phyloP scores from a whole-genome alignment of 2,329 filamentous ascomycete genomes.

The Niveomyces coronatus region DNA sequence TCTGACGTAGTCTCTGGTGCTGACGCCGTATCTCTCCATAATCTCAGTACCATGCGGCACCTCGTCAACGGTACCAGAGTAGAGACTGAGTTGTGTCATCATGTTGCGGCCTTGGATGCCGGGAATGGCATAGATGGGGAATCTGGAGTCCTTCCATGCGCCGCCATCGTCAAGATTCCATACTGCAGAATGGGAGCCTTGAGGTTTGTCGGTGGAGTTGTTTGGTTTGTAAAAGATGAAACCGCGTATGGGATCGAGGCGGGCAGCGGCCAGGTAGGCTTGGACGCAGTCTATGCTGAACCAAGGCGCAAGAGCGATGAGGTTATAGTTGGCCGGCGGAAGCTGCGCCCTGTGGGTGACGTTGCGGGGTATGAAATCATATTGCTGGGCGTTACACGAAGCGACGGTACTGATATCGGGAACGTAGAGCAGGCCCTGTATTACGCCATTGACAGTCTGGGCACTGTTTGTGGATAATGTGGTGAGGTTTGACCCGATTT shows the following conservation, averaged over 20 bases:
- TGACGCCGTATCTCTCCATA: slow-evolving; percentile 40
- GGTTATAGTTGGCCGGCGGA: slow-evolving; percentile 55
- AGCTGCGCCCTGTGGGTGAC: slow-evolving; percentile 65
- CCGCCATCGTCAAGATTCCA: slow-evolving; percentile 65
- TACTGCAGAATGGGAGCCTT: slow-evolving; percentile 47
- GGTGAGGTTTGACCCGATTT: slow-evolving; percentile 50
- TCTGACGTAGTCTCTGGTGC: slow-evolving; percentile 48
- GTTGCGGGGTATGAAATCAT: slow-evolving; percentile 60
- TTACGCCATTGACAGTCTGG: slow-evolving; percentile 45
- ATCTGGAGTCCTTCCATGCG: slow-evolving; percentile 64
- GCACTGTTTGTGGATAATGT: slow-evolving; percentile 64
- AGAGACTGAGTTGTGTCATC: slow-evolving; percentile 61
- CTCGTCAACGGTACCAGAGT: slow-evolving; percentile 63
- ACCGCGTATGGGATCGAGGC: slow-evolving; percentile 46
- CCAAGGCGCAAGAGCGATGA: slow-evolving; percentile 84
- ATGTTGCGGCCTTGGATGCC: slow-evolving; percentile 55
- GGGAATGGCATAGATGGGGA: slow-evolving; percentile 75
- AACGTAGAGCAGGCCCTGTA: slow-evolving; percentile 77
- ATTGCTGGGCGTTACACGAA: slow-evolving; percentile 52
- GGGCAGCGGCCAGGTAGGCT: slow-evolving; percentile 57
- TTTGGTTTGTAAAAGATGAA: slow-evolving; percentile 55
- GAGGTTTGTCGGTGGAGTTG: slow-evolving; percentile 49
- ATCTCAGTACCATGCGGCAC: slow-evolving; percentile 50
- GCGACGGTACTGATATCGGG: slow-evolving; percentile 53
- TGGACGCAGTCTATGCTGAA: slow-evolving; percentile 61